Evolutionary conservation across 805 yeast genomes (phyloP).

Genomic region (Candida nemodendra): DNA sequence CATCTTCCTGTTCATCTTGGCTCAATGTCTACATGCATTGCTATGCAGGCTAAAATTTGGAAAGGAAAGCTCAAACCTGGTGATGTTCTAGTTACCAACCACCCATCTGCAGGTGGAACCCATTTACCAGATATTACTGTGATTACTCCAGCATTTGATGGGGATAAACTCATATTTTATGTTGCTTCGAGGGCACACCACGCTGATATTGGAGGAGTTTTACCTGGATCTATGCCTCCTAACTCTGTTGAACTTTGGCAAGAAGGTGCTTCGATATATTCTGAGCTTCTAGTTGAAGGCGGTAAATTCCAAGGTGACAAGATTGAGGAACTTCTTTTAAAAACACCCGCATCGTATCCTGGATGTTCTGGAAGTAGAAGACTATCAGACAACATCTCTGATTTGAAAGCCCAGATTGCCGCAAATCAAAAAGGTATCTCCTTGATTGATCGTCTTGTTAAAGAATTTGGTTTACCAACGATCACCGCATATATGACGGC

Average conservation of each 20-base stretch:
- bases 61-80: slow-evolving; percentile 62
- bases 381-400: slow-evolving; percentile 79
- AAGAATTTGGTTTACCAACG: slow-evolving; percentile 58
- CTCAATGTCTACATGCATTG: slow-evolving; percentile 79
- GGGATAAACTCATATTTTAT: slow-evolving; percentile 66
- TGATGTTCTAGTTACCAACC: slow-evolving; percentile 75
- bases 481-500: slow-evolving; percentile 77
- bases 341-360: slow-evolving; percentile 75
- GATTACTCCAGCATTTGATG: slow-evolving; percentile 82
- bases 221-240: slow-evolving; percentile 96
- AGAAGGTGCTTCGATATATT: slow-evolving; percentile 87
- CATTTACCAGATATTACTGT: slow-evolving; percentile 91
- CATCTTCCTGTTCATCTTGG: slow-evolving; percentile 86
- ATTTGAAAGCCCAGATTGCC: slow-evolving; percentile 81
- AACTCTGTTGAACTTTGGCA: slow-evolving; percentile 80
- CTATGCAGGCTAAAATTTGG: slow-evolving; percentile 66
- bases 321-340: slow-evolving; percentile 58
- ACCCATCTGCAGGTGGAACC: slow-evolving; percentile 83
- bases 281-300: slow-evolving; percentile 67
- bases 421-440: slow-evolving; percentile 85
- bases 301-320: slow-evolving; percentile 77
- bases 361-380: slow-evolving; percentile 91
- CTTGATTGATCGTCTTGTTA: slow-evolving; percentile 56
- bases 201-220: slow-evolving; percentile 90
- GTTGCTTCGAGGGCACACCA: slow-evolving; percentile 96